Base-by-base conservation (phyloP, 768 basidiomycete species). In the Lactarius trivialis region DNA sequence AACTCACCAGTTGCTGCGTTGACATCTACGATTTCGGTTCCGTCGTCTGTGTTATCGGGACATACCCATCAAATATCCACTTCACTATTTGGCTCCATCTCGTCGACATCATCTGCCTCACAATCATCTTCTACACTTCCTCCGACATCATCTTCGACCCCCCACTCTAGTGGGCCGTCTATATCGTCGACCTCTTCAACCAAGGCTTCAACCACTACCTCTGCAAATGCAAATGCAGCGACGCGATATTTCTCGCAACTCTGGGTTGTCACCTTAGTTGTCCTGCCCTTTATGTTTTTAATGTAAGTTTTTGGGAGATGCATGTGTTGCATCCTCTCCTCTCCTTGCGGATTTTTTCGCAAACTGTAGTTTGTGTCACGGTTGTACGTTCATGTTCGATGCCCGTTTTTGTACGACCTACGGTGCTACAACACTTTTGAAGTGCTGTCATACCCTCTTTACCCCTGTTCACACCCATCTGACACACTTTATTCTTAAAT, bases 1-100 rank as follows among this genome's bases (percentile, higher is more conserved):
- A 69, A 74, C 28, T 71, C 75, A 1, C 81, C 83, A 19, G 71
- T 83, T 34, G 70, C 81, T 1, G 76, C 79, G 50, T 79, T 82
- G 34, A 82, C 80, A 49, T 75, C 79, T 24, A 52, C 75, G 30
- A 74, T 79, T 26, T 69, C 81, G 19, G 68, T 70, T 3, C 75
- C 82, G 12, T 71, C 79, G 12, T 66, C 69, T 4, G 33, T 70
- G 9, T 74, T 80, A 0, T 24, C 71, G 15, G 36, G 67, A 49
- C 59, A 55, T 2, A 56, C 28, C 7, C 52, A 56, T 32, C 30
- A 48, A 21, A 48, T 65, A n/a, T 55, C 56, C 19, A 61, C 60
- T 17, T 56, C 63, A 41, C 48, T 41, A 17, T 45, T 43, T 17
- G 49, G 21, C n/a, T 34, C 53, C 17, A 41, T 34, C 50, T 33